Conservation (phyloP, 2,329 filamentous ascomycete genomes). For the Fusarium brevicatenulatum region DNA sequence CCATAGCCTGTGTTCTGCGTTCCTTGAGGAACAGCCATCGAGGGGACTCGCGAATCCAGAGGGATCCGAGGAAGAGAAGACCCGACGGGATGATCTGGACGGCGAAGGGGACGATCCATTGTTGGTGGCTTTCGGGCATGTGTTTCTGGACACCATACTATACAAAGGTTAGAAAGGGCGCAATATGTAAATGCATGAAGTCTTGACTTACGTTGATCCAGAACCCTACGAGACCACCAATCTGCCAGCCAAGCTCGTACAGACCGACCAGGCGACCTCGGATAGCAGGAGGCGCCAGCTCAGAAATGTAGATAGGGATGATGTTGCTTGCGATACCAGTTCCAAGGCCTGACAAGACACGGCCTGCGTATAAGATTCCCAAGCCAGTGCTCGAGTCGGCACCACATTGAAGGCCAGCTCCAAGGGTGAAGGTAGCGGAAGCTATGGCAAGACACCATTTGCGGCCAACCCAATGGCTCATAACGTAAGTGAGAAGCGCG, state of each 20-base stretch:
- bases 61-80: slow-evolving; percentile 58
- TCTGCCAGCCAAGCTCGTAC: slow-evolving; percentile 23
- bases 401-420: slow-evolving; percentile 64
- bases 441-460: slow-evolving; percentile 52
- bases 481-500: slow-evolving; percentile 65
- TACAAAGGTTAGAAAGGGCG: rapidly evolving
- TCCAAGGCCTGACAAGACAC: slow-evolving; percentile 10
- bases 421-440: slow-evolving; percentile 50
- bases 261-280: slow-evolving; percentile 56
- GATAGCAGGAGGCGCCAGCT: slow-evolving; percentile 61
- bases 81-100: slow-evolving; percentile 66
- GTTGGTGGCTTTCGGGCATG: slow-evolving; percentile 27
- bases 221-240: slow-evolving; percentile 11
- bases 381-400: slow-evolving; percentile 55
- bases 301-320: slow-evolving; percentile 59
- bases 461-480: slow-evolving; percentile 36
- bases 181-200: rapidly evolving
- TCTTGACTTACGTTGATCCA: slow-evolving; percentile 13
- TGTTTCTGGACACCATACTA: slow-evolving; percentile 37
- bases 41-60: slow-evolving; percentile 65
- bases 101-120: slow-evolving; percentile 63
- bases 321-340: slow-evolving; percentile 38
- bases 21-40: slow-evolving; percentile 68
- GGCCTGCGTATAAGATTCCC: slow-evolving; percentile 12
- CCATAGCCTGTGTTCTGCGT: slow-evolving; percentile 60